Base-by-base conservation (phyloP, 805 yeast genomes). In the Schizosaccharomyces osmophilus region DNA sequence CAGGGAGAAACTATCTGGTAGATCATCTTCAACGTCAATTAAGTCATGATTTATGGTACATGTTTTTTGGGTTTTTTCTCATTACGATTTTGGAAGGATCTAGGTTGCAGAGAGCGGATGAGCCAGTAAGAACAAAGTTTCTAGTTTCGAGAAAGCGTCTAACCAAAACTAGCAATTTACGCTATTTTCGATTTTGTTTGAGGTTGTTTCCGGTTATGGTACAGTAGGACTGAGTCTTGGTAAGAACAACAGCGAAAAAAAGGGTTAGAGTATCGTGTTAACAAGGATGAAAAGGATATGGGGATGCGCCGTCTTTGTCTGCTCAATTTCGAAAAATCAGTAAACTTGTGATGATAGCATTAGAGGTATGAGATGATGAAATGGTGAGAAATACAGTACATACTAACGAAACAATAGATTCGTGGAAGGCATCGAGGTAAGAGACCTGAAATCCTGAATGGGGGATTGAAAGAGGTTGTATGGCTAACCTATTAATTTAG, bases 401-500 rank as follows among this genome's bases (percentile, higher is more conserved):
- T 22, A 24, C 57, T 51, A 51, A 51, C 36, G 19, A 89, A 88
- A 5, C 81, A 87, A 84, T 82, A 93, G 85, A 78, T 93, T 58
- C 81, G 98, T 74, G 97, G 98, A 11, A 78, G 96, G 63, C 97
- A 89, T 68, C 85, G 98, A 78, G 97, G 97, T 45, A 75, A 93
- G 63, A 19, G 26, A n/a, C 51, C 26, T 19, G 13, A 24, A 45
- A 11, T 9, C 41, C 15, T 2, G 6, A 36, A 13, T 36, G 5
- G 5, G 41, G 51, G 2, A 19, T 9, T 9, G 26, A 13, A 4
- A 45, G 15, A 45, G 1, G 22, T n/a, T 1, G 22, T 8, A 19
- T 45, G 26, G 26, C 51, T n/a, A 45, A 19, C 26, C 26, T 3
- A n/a, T 6, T 1, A 15, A 45, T 8, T 19, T 24, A 45, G 51